Conservation (phyloP, 768 basidiomycete genomes). For the Leucocoprinus leucothites region DNA sequence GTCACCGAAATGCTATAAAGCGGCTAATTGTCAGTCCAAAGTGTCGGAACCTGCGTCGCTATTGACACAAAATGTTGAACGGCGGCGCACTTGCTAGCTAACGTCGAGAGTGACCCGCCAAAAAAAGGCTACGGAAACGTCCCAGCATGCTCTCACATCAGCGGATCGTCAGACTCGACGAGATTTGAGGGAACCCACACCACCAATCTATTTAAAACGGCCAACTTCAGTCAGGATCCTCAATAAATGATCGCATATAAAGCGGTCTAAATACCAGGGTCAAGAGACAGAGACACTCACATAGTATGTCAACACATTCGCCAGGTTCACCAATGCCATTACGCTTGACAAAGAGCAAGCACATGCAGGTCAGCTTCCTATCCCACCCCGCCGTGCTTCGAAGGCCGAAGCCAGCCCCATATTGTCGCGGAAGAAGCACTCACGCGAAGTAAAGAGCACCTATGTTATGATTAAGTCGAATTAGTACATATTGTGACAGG, state of each 20-base stretch:
- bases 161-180: background rate
- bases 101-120: conserved; percentile 44
- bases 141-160: background rate
- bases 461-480: conserved; percentile 17
- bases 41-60: too few relatives aligned
- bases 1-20: conserved; percentile 41
- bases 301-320: conserved; percentile 40
- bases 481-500: background rate
- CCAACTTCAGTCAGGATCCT: background rate
- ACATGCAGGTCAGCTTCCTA: background rate
- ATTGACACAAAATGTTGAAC: background rate
- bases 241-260: conserved; percentile 9
- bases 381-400: too few relatives aligned
- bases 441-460: conserved; percentile 58
- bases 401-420: background rate
- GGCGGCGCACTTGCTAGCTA: conserved; percentile 42
- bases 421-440: conserved; percentile 15
- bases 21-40: background rate
- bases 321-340: conserved; percentile 48
- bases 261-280: background rate
- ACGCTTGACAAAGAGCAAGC: conserved; percentile 28
- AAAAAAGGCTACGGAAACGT: conserved; percentile 36
- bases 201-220: conserved; percentile 20
- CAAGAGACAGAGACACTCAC: conserved; percentile 18
- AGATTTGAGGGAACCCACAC: conserved; percentile 18